Evolutionary conservation across 495 filamentous ascomycete species (phyloP), one percentile per base, ranked within the genome.

Genomic region (Hypoxylon fragiforme): DNA sequence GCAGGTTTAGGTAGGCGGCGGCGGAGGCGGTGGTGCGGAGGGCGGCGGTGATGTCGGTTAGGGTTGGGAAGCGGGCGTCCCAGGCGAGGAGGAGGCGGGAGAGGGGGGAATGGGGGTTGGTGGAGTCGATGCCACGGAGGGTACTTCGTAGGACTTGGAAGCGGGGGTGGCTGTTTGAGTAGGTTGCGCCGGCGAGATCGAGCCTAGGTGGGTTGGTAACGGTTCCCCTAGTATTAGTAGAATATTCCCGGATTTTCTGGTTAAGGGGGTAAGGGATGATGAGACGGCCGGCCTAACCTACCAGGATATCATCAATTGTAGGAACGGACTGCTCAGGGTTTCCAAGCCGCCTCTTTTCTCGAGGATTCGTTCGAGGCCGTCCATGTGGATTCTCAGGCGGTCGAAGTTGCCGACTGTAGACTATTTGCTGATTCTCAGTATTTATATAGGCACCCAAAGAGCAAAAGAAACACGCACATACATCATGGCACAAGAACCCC

Each of bases 401-500:
- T 56, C 46, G 16, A 66, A 64, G 20, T 64, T 66, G 8, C 64
- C 64, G 13, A 53, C 40, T 2, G 64, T 41, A 21, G 60, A 35
- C 60, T 66, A 31, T 4, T 8, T n/a, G 9, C 24, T 28, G 0
- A 31, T 15, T 47, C 1, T 59, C 34, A 66, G 41, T n/a, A 54
- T 7, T 6, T 2, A 5, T 8, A 16, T 34, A 9, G 14, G 13
- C 5, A 55, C 5, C 34, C 8, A 1, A 34, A 35, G 2, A 19
- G 3, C 14, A 43, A 14, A 26, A 9, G 11, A 12, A 12, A 8
- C 13, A 13, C 3, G 9, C 18, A 36, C 63, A 24, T 63, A 66
- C 60, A 34, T 66, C 64, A 35, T 66, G 60, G 18, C 60, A 68
- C 44, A 63, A 20, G 22, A 66, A 58, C 2, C 58, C 59, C n/a